phyloP scores from a whole-genome alignment of 768 basidiomycete species.

The Baorangia bicolor region DNA sequence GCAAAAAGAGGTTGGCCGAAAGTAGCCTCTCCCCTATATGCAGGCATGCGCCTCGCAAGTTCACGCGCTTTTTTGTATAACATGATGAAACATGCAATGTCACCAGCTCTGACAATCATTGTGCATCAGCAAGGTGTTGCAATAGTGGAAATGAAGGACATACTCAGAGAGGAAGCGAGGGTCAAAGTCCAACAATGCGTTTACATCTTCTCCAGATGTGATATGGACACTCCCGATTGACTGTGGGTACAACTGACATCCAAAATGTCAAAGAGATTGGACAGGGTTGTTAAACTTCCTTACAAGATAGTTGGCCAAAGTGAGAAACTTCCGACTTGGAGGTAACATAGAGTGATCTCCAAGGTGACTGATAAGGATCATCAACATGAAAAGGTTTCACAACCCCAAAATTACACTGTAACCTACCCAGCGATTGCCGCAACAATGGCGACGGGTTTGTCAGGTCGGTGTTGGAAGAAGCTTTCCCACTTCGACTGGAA shows the following conservation, averaged over 20 bases:
- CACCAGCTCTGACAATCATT: no score
- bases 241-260: slow-evolving; percentile 39
- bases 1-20: slow-evolving; percentile 26
- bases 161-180: slow-evolving; percentile 46
- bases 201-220: no score
- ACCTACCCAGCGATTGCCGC: slow-evolving; percentile 42
- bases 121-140: no score
- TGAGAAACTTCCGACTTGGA: slow-evolving; percentile 29
- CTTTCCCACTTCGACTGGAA: no score
- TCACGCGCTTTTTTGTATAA: slow-evolving; percentile 55
- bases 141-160: slow-evolving; percentile 2
- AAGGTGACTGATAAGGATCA: no score
- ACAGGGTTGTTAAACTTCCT: neutral
- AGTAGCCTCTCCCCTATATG: slow-evolving; percentile 12
- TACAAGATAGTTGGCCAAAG: slow-evolving; percentile 34
- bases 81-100: no score
- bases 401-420: neutral
- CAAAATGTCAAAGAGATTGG: neutral
- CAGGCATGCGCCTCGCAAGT: no score
- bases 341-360: slow-evolving; percentile 11
- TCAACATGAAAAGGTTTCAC: neutral
- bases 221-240: slow-evolving; percentile 46
- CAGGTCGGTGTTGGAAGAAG: no score
- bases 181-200: slow-evolving; percentile 43
- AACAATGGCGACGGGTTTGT: no score